Evolutionary conservation across 306 rosid species (phyloP), one percentile per base, ranked within the genome.

Genomic region (Begonia fuchsioides): DNA sequence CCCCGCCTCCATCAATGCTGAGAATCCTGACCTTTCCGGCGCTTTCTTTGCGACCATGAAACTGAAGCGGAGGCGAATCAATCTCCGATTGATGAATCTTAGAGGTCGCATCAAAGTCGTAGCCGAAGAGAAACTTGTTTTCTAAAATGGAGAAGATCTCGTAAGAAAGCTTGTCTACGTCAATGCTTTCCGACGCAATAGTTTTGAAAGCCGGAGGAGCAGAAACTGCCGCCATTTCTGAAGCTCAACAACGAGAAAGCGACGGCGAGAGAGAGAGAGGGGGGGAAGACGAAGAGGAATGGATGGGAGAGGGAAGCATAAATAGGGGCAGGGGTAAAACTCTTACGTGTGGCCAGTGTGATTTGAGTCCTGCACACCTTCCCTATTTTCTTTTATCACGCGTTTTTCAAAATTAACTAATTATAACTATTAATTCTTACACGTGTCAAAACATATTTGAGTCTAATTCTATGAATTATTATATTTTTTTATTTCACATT

Each of bases 101-200:
- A 0, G 50, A 39, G 20, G 44, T 17, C 9, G 32, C 1, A 9
- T 40, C 19, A 50, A 49, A 13, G 19, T 61, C 59, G 60, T 76
- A 73, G 46, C 95, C 95, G 47, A 88, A 88, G 46, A 88, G 93
- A 63, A 88, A 88, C 38, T 81, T 76, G 51, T 79, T 88, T 19
- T 88, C 97, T 16, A 88, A 67, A 15, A 84, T 73, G 26, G 97
- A 88, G 84, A 88, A 88, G 78, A 88, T 88, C 65, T 88, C 95
- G 51, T 81, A 73, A 60, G 93, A 73, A 64, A 88, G 95, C 72
- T 84, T 84, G 54, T 88, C 90, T 2, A 76, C 82, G 38, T 79
- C 72, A 50, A 71, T 63, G 59, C 52, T 50, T 12, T 32, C 13
- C 2, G 55, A 35, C 10, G 61, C 72, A 6, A 73, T 54, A 58